These are phyloP conservation scores for Fusarium veterinarium DNA, from an alignment of 2,329 filamentous ascomycete species.

Conservation along the genomic window DNA sequence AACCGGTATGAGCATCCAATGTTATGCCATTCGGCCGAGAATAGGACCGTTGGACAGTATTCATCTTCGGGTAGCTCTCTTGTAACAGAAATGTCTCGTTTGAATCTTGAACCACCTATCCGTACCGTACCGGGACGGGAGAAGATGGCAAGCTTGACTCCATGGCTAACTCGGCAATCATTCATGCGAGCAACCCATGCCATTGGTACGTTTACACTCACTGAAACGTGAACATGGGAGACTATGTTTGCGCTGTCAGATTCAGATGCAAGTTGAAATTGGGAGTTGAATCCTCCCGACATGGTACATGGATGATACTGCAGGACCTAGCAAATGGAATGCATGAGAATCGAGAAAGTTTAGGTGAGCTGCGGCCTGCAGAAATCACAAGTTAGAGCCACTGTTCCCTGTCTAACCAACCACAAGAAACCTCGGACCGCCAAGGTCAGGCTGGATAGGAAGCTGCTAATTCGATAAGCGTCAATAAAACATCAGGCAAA, in stretches of 20 bases:
- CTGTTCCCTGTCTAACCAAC: slow-evolving; percentile 27
- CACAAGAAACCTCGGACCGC: slow-evolving; percentile 25
- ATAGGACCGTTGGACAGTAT: slow-evolving; percentile 37
- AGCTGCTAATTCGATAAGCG: slow-evolving; percentile 35
- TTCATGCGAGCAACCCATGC: slow-evolving; percentile 21
- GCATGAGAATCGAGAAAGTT: neutral
- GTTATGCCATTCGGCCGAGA: slow-evolving; percentile 33
- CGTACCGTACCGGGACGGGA: neutral
- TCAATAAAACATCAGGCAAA: slow-evolving; percentile 41
- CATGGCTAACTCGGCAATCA: slow-evolving; percentile 22
- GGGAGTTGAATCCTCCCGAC: slow-evolving; percentile 17
- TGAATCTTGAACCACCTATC: neutral
- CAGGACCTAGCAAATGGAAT: neutral
- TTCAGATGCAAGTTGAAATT: slow-evolving; percentile 19
- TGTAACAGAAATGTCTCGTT: slow-evolving; percentile 16
- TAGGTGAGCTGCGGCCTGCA: neutral
- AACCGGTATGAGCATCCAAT: slow-evolving; percentile 1
- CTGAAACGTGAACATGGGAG: slow-evolving; percentile 6
- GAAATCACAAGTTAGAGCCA: slow-evolving; percentile 30
- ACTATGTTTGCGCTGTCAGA: slow-evolving; percentile 9
- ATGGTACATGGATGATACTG: slow-evolving; percentile 16
- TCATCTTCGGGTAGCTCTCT: slow-evolving; percentile 21
- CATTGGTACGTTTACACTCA: slow-evolving; percentile 9
- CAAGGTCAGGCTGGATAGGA: slow-evolving; percentile 21
- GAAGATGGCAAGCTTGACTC: slow-evolving; percentile 12